Conservation (phyloP, 345 rosid genomes). For the Gossypium stocksii region DNA sequence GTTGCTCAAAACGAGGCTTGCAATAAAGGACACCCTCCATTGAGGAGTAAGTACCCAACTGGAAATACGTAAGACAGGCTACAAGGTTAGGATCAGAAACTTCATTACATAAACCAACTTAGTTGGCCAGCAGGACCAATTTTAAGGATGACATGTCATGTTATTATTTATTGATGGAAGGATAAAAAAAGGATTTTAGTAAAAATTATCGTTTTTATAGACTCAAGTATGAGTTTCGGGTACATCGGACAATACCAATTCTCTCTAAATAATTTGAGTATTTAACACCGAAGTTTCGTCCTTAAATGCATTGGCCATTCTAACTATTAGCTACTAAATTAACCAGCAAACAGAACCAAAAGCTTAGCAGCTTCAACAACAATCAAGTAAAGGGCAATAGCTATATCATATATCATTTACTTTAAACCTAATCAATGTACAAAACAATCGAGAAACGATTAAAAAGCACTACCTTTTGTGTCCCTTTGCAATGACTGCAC, state of each 20-base stretch:
- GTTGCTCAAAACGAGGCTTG: slow-evolving; percentile 95
- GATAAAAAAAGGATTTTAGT: no score
- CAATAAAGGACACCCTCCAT: slow-evolving; percentile 98
- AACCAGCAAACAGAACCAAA: not conserved
- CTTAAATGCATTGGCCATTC: not conserved
- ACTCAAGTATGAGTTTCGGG: not conserved
- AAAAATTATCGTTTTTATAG: no score
- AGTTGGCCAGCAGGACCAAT: not conserved
- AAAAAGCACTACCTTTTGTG: slow-evolving; percentile 49
- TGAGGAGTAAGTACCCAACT: slow-evolving; percentile 91
- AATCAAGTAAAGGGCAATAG: not conserved
- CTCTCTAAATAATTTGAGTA: not conserved
- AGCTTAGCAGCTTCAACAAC: not conserved
- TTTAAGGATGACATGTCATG: no score
- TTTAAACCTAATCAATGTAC: not conserved
- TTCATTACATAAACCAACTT: not conserved
- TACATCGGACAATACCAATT: not conserved
- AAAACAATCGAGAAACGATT: not conserved
- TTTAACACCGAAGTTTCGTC: not conserved
- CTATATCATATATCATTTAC: not conserved
- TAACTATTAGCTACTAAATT: not conserved
- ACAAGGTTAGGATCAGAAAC: slow-evolving; percentile 17
- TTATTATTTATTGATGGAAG: no score
- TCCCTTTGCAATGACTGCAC: slow-evolving; percentile 92
- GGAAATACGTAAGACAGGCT: slow-evolving; percentile 25